A percentile compares a stretch with the other conserved stretches of the same genome.
Evolutionary conservation across 495 filamentous ascomycete genomes (phyloP).

Genomic region (Aspergillus affinis): DNA sequence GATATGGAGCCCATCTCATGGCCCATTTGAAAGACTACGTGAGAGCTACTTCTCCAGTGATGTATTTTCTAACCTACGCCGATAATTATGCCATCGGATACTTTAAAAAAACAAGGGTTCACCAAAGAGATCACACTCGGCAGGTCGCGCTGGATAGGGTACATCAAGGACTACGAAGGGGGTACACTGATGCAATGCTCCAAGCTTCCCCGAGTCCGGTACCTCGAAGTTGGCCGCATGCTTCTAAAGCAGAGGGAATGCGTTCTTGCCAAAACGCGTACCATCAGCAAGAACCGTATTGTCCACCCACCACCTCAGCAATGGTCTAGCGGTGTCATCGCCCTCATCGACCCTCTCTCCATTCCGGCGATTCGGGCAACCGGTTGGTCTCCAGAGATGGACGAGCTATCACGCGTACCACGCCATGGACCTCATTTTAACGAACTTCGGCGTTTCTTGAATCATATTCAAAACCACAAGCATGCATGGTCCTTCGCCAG

Average conservation of each 20-base stretch:
- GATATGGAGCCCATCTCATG: conserved; percentile 97
- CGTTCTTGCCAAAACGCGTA: conserved; percentile 89
- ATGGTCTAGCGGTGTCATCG: conserved; percentile 74
- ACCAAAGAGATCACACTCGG: conserved; percentile 97
- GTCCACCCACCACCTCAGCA: conserved; percentile 80
- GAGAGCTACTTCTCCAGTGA: conserved; percentile 90
- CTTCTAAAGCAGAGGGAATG: conserved; percentile 94
- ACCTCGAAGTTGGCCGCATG: conserved; percentile 89
- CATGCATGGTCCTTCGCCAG: conserved; percentile 91
- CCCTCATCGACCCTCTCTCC: conserved; percentile 68
- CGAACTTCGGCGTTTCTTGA: conserved; percentile 85
- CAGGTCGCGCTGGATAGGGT: conserved; percentile 93
- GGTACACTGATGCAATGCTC: conserved; percentile 99
- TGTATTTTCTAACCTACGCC: conserved; percentile 98
- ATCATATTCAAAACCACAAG: conserved; percentile 90
- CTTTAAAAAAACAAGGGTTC: too few species aligned
- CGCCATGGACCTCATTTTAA: conserved; percentile 96
- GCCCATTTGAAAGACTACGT: conserved; percentile 98
- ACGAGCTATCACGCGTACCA: conserved; percentile 89
- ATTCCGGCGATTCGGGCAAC: conserved; percentile 83
- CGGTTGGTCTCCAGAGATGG: conserved; percentile 97
- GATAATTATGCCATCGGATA: conserved; percentile 99
- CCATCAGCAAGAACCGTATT: conserved; percentile 83
- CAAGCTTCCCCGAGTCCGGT: too few species aligned
- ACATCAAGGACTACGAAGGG: conserved; percentile 99